These are phyloP conservation scores for Trichoderma sp. DNA, from an alignment of 2,329 filamentous ascomycete genomes.

Conservation along the genomic window DNA sequence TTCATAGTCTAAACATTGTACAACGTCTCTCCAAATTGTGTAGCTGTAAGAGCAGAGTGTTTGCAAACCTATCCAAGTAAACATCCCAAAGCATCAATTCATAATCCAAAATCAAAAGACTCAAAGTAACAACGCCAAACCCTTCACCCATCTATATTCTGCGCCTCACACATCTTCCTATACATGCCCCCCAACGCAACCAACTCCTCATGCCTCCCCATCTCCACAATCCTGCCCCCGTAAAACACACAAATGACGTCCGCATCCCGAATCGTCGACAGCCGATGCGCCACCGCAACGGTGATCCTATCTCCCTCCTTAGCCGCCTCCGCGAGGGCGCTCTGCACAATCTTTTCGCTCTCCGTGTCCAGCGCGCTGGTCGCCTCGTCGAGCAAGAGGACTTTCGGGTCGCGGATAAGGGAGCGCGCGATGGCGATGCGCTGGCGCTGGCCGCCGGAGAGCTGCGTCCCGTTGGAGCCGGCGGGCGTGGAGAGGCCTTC, in stretches of 20 bases:
- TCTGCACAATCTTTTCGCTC: constrained; percentile 89
- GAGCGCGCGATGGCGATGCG: constrained; percentile 32
- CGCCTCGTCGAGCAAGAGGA: constrained; percentile 90
- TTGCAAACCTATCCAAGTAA: constrained; percentile 4
- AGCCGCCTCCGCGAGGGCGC: constrained; percentile 72
- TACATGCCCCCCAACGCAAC: constrained; percentile 51
- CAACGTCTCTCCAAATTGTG: neutral
- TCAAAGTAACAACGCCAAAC: neutral
- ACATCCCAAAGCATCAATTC: neutral
- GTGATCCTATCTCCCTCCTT: constrained; percentile 84
- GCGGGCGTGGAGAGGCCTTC: constrained; percentile 88
- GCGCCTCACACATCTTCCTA: constrained; percentile 51
- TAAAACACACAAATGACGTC: constrained; percentile 65
- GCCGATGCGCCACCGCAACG: constrained; percentile 88
- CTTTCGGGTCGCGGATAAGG: constrained; percentile 81
- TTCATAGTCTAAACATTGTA: too few species aligned
- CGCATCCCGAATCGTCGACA: constrained; percentile 83
- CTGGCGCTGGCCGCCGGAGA: constrained; percentile 31
- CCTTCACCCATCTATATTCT: constrained; percentile 36
- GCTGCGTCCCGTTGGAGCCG: constrained; percentile 55
- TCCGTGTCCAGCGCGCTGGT: constrained; percentile 94
- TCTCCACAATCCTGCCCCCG: constrained; percentile 57
- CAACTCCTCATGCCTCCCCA: constrained; percentile 59
- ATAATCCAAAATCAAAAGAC: neutral
- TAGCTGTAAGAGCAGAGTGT: neutral